Percentiles rank a stretch among this genome's conserved stretches.
phyloP scores from a whole-genome alignment of 495 filamentous ascomycete species.

The Podospora fimiseda region DNA sequence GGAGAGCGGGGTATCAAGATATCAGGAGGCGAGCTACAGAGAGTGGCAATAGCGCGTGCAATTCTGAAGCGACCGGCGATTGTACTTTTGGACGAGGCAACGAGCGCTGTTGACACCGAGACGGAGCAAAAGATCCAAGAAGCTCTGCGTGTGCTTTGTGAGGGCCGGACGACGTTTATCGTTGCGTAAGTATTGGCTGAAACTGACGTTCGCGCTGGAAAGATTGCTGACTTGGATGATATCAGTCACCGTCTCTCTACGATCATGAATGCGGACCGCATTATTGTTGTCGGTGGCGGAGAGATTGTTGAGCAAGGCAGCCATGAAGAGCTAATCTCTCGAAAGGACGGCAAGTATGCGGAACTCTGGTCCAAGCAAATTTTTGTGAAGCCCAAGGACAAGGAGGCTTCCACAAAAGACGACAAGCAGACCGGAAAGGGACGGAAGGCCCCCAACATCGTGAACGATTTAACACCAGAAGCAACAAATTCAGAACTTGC shows the following conservation, averaged over 20 bases:
- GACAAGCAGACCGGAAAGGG: conserved; percentile 19
- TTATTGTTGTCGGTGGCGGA: conserved; percentile 60
- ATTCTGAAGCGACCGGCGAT: conserved; percentile 50
- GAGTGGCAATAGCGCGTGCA: conserved; percentile 67
- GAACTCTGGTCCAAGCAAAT: conserved; percentile 57
- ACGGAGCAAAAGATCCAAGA: conserved; percentile 68
- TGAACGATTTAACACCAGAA: conserved; percentile 36
- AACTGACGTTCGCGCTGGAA: not conserved
- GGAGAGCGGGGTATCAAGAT: conserved; percentile 62
- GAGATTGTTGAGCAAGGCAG: conserved; percentile 58
- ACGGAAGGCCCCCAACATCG: conserved; percentile 27
- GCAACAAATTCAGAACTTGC: conserved; percentile 29
- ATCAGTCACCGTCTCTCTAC: conserved; percentile 59
- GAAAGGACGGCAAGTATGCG: conserved; percentile 51
- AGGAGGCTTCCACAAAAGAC: conserved; percentile 21
- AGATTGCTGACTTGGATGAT: conserved; percentile 13
- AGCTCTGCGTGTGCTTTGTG: conserved; percentile 52
- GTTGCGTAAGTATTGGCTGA: conserved; percentile 45
- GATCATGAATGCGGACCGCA: conserved; percentile 62
- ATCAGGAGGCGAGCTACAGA: conserved; percentile 69
- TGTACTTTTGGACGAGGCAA: conserved; percentile 52
- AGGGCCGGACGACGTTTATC: conserved; percentile 55
- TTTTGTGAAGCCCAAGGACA: conserved; percentile 45
- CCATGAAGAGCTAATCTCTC: conserved; percentile 53
- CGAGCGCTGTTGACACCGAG: conserved; percentile 56